Percentiles rank a stretch among this genome's conserved stretches.
These are phyloP conservation scores for Aspergillus eucalypticola DNA, from an alignment of 2,329 filamentous ascomycete genomes.

Conservation along the genomic window DNA sequence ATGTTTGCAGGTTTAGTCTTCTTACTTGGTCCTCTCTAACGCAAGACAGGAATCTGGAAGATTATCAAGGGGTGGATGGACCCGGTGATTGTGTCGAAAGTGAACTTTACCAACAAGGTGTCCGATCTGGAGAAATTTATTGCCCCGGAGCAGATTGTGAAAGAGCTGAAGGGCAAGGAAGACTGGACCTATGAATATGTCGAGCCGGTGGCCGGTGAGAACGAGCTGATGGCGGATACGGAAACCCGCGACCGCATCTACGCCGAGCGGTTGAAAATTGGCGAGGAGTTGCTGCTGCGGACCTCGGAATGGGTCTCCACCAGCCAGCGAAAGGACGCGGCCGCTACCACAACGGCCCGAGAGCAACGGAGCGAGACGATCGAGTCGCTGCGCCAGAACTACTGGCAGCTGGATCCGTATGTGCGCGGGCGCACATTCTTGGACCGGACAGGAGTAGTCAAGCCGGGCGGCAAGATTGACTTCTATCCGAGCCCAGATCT, in stretches of 20 bases:
- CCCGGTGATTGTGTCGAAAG: conserved; percentile 88
- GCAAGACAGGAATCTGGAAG: conserved; percentile 73
- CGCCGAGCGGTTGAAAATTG: conserved; percentile 63
- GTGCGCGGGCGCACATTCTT: conserved; percentile 75
- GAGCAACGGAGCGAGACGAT: conserved; percentile 63
- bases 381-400: conserved; percentile 66
- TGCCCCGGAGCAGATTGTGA: conserved; percentile 65
- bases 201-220: conserved; percentile 74
- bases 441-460: conserved; percentile 74
- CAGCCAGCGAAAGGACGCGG: conserved; percentile 43
- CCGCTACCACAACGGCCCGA: conserved; percentile 52
- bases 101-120: conserved; percentile 81
- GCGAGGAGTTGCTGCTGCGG: conserved; percentile 69
- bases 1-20: conserved; percentile 25
- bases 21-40: not conserved
- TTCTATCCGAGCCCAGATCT: conserved; percentile 59
- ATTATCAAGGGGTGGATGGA: conserved; percentile 95
- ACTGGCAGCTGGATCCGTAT: conserved; percentile 89
- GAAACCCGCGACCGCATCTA: conserved; percentile 64
- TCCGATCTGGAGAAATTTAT: conserved; percentile 78
- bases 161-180: conserved; percentile 80
- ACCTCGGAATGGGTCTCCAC: conserved; percentile 72
- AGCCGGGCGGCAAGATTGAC: conserved; percentile 64
- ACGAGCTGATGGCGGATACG: conserved; percentile 68
- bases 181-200: conserved; percentile 78